A percentile compares a stretch with the other conserved stretches of the same genome.
phyloP scores from a whole-genome alignment of 2,329 filamentous ascomycete species.

The Phoma sp. region DNA sequence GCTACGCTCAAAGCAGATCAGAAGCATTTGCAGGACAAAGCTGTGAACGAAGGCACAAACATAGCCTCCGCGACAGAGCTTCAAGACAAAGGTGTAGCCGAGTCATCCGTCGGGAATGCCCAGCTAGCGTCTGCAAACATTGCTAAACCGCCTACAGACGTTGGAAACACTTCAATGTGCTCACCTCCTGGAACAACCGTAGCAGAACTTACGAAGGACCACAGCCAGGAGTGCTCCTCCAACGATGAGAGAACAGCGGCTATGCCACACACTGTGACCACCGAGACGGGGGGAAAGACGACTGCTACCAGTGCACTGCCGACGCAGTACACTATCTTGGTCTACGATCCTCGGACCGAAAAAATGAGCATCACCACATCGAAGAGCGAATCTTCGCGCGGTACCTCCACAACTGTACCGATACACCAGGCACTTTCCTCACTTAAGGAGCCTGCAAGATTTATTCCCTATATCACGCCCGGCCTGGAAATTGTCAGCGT shows the following conservation, averaged over 20 bases:
- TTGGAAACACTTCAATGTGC: too few species aligned
- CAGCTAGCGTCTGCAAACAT: too few species aligned
- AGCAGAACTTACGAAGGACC: too few species aligned
- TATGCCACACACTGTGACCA: background rate
- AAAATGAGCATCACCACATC: slow-evolving; percentile 34
- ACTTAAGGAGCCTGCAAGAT: slow-evolving; percentile 36
- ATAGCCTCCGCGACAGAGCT: too few species aligned
- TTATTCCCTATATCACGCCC: slow-evolving; percentile 37
- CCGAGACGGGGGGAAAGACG: background rate
- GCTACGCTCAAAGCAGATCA: slow-evolving; percentile 25
- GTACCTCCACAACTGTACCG: slow-evolving; percentile 26
- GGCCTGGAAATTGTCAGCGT: slow-evolving; percentile 37
- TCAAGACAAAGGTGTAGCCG: too few species aligned
- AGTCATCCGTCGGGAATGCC: too few species aligned
- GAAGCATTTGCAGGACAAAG: too few species aligned
- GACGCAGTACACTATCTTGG: slow-evolving; percentile 33
- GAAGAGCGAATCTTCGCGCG: slow-evolving; percentile 20
- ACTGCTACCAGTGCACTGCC: background rate
- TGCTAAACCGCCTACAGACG: too few species aligned
- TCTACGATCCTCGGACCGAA: slow-evolving; percentile 36
- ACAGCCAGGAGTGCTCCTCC: too few species aligned
- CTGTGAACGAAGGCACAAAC: too few species aligned
- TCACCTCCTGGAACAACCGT: too few species aligned
- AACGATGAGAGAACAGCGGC: background rate
- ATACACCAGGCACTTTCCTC: slow-evolving; percentile 36